Percentiles rank a stretch among this genome's conserved stretches.
Conservation (phyloP, 2,329 filamentous ascomycete species). For the Lasiodiplodia citricola region DNA sequence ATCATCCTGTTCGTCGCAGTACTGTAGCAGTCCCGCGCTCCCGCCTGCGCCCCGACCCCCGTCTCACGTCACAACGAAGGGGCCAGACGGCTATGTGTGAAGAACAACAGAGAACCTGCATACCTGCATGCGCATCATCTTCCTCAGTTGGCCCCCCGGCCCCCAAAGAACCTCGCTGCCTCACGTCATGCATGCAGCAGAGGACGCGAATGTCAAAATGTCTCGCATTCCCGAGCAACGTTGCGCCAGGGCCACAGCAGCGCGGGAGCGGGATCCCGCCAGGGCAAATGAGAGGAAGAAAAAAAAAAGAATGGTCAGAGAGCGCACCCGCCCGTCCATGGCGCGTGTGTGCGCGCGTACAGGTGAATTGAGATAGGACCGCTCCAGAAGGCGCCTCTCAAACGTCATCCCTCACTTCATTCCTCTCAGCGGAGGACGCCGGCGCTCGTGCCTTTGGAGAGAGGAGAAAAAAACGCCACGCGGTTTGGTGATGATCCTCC, state of each 20-base stretch:
- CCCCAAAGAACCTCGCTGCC: not conserved
- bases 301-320: not conserved
- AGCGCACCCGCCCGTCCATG: too few relatives aligned
- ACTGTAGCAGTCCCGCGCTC: not conserved
- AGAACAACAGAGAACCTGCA: not conserved
- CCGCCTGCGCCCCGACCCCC: not conserved
- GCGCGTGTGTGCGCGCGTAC: not conserved
- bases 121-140: constrained; percentile 17
- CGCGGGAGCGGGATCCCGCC: not conserved
- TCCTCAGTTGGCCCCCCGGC: not conserved
- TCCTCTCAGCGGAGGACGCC: not conserved
- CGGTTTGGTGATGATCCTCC: not conserved
- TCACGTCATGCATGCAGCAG: not conserved
- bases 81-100: not conserved
- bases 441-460: not conserved
- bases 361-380: not conserved
- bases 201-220: not conserved
- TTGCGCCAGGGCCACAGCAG: not conserved
- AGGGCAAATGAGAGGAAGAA: not conserved
- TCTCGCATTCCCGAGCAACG: constrained; percentile 12
- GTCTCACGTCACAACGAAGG: constrained; percentile 14
- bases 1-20: constrained; percentile 1
- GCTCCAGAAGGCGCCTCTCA: not conserved
- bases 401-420: not conserved
- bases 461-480: too few relatives aligned